These are phyloP conservation scores for Thraustochytrium striatum DNA, from an alignment of 352 stramenopile genomes.

Conservation along the genomic window DNA sequence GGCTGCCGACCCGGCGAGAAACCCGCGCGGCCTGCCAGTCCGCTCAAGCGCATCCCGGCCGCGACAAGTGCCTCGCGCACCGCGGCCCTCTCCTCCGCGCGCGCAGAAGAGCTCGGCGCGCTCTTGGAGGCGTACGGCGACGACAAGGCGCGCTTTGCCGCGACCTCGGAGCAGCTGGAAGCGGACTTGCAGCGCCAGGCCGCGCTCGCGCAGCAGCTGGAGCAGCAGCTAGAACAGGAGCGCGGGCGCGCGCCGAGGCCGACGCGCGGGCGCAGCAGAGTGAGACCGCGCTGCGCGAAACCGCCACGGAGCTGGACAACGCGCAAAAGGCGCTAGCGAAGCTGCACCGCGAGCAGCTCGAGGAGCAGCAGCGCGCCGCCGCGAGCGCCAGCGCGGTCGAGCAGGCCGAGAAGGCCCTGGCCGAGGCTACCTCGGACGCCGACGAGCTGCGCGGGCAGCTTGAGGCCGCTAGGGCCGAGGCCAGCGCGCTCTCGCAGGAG, in stretches of 20 bases:
- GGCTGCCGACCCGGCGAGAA: not conserved
- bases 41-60: not conserved
- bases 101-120: slow-evolving; percentile 14
- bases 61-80: not conserved
- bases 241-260: not conserved
- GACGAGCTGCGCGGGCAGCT: not conserved
- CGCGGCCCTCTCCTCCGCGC: not conserved
- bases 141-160: slow-evolving; percentile 34
- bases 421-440: not conserved
- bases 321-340: slow-evolving; percentile 18
- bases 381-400: not conserved
- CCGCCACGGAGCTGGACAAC: not conserved
- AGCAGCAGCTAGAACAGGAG: slow-evolving; percentile 17
- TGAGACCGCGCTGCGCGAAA: not conserved
- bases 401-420: not conserved
- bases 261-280: not conserved
- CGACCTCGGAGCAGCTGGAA: slow-evolving; percentile 18
- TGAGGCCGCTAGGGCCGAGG: not conserved
- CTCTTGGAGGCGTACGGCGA: slow-evolving; percentile 41
- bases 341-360: slow-evolving; percentile 10
- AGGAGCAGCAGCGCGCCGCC: slow-evolving; percentile 14
- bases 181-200: not conserved
- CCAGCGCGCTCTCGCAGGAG: not conserved
- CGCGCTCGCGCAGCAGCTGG: not conserved
- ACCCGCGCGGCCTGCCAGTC: not conserved